Base-by-base conservation (phyloP, 2,329 filamentous ascomycete species). In the Ampelomyces quisqualis region DNA sequence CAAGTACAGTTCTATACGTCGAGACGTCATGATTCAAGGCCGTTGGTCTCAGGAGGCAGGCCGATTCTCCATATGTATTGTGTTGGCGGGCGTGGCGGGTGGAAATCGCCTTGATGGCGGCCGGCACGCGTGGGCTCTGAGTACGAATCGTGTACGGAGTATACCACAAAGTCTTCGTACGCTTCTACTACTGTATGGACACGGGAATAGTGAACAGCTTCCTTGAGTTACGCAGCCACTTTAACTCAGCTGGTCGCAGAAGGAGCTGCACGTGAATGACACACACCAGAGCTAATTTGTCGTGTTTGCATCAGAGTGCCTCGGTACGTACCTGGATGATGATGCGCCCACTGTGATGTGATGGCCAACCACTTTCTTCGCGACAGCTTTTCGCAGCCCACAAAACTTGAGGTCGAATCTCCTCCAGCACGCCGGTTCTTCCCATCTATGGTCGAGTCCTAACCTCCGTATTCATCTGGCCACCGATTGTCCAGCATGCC, bases 301-400 rank as follows among this genome's bases (percentile, higher is more conserved):
- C n/a, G 30, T 40, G 48, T 58, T 53, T 52, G 51, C 42, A 51
- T 34, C 22, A 38, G 45, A 36, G 42, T 38, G 43, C 40, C 42
- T 42, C 43, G 39, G 33, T 43, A 44, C 30, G 33, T 43, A 44
- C 37, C 37, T 40, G 37, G 19, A 47, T 41, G 38, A 31, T 43
- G 45, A 51, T 59, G 51, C 45, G 45, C 39, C 58, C 47, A 61
- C 53, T 49, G 40, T 66, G 62, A 60, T 59, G 60, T 66, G 62
- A 66, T 57, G 45, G 32, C 34, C 23, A 32, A 44, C 44, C 41
- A 35, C 36, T 46, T 46, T 47, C 37, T 39, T 23, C 14, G 38
- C 37, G 17, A 38, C 24, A n/a, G 27, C 34, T 40, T 38, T 18
- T 41, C 34, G 21, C 49, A 27, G 21, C 45, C 20, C 23, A 24